Base-by-base conservation (phyloP, 169 alveolate genomes). In the Cystoisospora suis region DNA sequence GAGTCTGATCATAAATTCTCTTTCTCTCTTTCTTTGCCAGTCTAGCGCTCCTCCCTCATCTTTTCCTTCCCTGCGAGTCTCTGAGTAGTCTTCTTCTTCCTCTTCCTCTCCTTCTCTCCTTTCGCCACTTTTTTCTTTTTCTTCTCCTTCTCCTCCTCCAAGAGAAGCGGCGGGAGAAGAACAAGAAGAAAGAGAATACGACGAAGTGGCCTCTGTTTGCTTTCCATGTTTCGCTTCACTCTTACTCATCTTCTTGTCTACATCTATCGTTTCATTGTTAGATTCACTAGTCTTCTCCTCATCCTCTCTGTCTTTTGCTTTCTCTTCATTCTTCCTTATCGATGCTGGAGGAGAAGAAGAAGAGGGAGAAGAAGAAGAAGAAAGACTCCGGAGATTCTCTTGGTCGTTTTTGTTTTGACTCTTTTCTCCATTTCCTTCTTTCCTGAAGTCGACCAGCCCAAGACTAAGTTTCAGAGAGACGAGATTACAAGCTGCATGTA, bases 401-500 rank as follows among this genome's bases (percentile, higher is more conserved):
- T n/a, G n/a, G n/a, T n/a, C n/a, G n/a, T n/a, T n/a, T n/a, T n/a
- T n/a, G n/a, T n/a, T n/a, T n/a, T n/a, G n/a, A n/a, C n/a, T n/a
- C n/a, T n/a, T n/a, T n/a, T n/a, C n/a, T n/a, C n/a, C 77, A 44
- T 1, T 1, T 65, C n/a, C 44, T 20, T 79, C 46, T 3, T 29
- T 3, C 47, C 15, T 29, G 70, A 47, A 47, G 42, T 29, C 36
- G 3, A 70, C 70, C n/a, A 29, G 80, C 3, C 89, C 89, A 2
- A 83, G 58, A 59, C 56, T n/a, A n/a, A 87, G 79, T n/a, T 95
- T 92, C 34, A 95, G 93, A 1, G 95, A 95, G 42, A 96, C 91
- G 38, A 90, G 93, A 47, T 94, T 94, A 90, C 95, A 96, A 2
- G 94, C 94, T 3, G 97, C 97, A 61, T 95, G 97, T 0, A 96